Evolutionary conservation across 257 asterid species (phyloP).

Genomic region (Solanum microdontum): DNA sequence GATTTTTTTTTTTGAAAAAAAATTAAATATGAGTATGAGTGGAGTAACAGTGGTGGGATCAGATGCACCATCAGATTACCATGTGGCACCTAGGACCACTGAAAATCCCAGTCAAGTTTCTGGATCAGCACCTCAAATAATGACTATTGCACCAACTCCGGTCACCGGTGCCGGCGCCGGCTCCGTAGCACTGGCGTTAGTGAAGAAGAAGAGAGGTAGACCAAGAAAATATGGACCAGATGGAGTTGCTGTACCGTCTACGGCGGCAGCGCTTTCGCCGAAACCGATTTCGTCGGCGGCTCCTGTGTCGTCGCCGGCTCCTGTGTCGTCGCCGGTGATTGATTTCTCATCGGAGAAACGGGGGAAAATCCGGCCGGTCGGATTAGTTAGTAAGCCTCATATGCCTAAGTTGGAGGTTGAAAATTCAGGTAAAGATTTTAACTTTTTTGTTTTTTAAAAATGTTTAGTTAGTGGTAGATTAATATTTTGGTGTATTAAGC

Average conservation of each 20-base stretch:
- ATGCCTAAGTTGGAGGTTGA: conserved; percentile 40
- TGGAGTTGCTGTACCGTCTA: conserved; percentile 39
- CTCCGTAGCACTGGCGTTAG: neutral
- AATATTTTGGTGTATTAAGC: neutral
- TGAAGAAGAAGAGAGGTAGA: conserved; percentile 85
- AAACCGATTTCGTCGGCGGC: conserved; percentile 66
- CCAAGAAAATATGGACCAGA: conserved; percentile 86
- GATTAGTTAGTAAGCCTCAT: conserved; percentile 32
- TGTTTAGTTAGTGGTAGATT: neutral
- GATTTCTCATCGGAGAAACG: conserved; percentile 64
- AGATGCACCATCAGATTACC: conserved; percentile 89
- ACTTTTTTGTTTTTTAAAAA: neutral
- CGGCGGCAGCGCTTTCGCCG: conserved; percentile 37
- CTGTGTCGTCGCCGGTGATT: conserved; percentile 68
- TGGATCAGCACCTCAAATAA: conserved; percentile 22
- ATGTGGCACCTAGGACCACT: conserved; percentile 57
- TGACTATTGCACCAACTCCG: conserved; percentile 21
- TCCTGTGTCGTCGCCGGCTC: conserved; percentile 48
- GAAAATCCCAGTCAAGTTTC: conserved; percentile 17
- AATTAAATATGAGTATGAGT: conserved; percentile 21
- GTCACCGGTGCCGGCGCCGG: conserved; percentile 8
- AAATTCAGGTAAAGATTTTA: conserved; percentile 26
- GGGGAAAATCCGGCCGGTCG: conserved; percentile 50
- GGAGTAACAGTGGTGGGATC: conserved; percentile 90
- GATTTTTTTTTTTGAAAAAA: neutral